Evolutionary conservation across 2,329 filamentous ascomycete species (phyloP).

Genomic region (Bipolaris gigantea): DNA sequence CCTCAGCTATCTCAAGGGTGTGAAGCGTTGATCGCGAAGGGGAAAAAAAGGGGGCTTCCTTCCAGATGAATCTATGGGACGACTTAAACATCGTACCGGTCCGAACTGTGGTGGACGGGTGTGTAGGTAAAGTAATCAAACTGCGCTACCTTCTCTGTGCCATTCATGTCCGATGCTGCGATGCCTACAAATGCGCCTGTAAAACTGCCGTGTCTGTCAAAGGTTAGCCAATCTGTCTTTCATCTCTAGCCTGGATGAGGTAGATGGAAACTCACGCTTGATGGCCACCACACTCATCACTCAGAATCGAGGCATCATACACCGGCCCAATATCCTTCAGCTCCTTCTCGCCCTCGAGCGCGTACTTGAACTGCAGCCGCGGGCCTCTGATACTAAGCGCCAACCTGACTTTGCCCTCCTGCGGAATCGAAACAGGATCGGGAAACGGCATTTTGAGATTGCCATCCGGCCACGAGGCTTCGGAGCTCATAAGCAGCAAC

Average conservation of each 20-base stretch:
- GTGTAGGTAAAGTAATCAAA: constrained; percentile 42
- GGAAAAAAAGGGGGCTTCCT: neutral
- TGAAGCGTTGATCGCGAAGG: neutral
- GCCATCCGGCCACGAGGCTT: constrained; percentile 59
- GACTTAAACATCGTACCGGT: constrained; percentile 33
- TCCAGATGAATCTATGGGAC: neutral
- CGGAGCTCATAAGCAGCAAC: constrained; percentile 59
- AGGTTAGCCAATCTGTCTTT: neutral
- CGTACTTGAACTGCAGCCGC: constrained; percentile 61
- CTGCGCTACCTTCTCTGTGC: constrained; percentile 27
- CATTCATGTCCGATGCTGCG: constrained; percentile 40
- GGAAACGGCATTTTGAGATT: constrained; percentile 50
- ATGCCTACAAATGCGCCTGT: constrained; percentile 56
- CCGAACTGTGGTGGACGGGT: constrained; percentile 34
- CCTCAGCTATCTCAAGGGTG: neutral
- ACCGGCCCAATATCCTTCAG: constrained; percentile 58
- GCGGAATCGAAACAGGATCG: constrained; percentile 54
- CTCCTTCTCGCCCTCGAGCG: constrained; percentile 49
- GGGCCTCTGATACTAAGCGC: constrained; percentile 56
- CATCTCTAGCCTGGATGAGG: no score
- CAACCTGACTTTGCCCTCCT: constrained; percentile 58
- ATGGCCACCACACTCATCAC: constrained; percentile 66
- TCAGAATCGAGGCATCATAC: constrained; percentile 61
- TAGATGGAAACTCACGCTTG: constrained; percentile 38
- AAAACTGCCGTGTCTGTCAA: constrained; percentile 59